Conservation (phyloP, 176 grass and related monocot genomes). For the Bromus sterilis region DNA sequence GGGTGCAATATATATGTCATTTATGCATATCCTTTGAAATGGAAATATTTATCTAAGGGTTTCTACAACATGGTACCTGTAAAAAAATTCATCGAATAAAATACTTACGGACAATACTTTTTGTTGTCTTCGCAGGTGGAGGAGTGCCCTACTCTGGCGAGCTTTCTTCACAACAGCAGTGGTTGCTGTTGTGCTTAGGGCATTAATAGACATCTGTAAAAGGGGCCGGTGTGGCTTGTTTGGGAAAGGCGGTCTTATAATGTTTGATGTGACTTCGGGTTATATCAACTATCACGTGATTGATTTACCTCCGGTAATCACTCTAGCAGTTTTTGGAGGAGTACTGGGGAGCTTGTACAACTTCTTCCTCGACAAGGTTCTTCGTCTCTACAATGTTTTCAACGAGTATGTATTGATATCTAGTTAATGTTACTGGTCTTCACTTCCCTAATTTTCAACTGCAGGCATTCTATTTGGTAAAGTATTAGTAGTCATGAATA, state of each 20-base stretch:
- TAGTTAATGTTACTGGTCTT: background rate
- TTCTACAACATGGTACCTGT: background rate
- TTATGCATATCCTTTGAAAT: background rate
- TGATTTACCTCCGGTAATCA: conserved; percentile 64
- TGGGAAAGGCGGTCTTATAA: conserved; percentile 95
- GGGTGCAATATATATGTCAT: background rate
- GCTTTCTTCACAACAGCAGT: conserved; percentile 92
- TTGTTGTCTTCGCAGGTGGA: conserved; percentile 66
- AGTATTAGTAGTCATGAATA: background rate
- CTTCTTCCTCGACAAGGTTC: conserved; percentile 69
- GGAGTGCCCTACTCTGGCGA: conserved; percentile 91
- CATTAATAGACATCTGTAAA: conserved; percentile 78
- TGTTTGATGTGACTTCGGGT: conserved; percentile 88
- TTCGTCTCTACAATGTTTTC: conserved; percentile 69
- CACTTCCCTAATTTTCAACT: background rate
- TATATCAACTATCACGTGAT: conserved; percentile 51
- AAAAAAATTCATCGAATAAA: background rate
- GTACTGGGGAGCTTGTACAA: conserved; percentile 83
- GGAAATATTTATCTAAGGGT: background rate
- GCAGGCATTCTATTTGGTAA: background rate
- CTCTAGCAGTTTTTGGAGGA: conserved; percentile 76
- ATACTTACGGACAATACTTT: background rate
- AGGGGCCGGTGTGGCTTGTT: conserved; percentile 86
- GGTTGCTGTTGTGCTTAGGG: conserved; percentile 73
- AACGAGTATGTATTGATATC: conserved; percentile 55